Evolutionary conservation across 1,139 yeast genomes (phyloP).

Genomic region (Magnusiomyces sp.): DNA sequence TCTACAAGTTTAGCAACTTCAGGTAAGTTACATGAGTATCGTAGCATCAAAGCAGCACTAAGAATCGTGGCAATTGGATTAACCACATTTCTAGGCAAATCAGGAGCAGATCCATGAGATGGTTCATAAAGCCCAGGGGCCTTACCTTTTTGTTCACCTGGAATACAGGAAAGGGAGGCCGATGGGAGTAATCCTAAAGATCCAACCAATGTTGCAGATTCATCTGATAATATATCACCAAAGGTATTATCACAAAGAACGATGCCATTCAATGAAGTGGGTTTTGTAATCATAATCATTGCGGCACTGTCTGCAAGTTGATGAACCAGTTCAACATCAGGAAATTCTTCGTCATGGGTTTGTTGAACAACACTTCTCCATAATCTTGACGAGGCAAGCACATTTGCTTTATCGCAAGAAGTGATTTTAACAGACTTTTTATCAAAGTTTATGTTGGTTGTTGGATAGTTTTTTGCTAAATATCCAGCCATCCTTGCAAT

Average conservation of each 20-base stretch:
- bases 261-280: conserved; percentile 72
- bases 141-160: conserved; percentile 54
- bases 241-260: conserved; percentile 78
- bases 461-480: conserved; percentile 64
- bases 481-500: conserved; percentile 87
- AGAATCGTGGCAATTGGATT: conserved; percentile 82
- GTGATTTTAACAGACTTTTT: conserved; percentile 36
- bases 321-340: conserved; percentile 62
- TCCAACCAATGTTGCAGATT: conserved; percentile 83
- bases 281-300: conserved; percentile 73
- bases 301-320: conserved; percentile 87
- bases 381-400: conserved; percentile 73
- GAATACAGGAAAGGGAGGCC: conserved; percentile 77
- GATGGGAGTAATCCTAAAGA: conserved; percentile 78
- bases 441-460: conserved; percentile 57
- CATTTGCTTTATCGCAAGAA: conserved; percentile 85
- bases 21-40: conserved; percentile 59
- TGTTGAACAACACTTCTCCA: conserved; percentile 79
- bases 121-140: conserved; percentile 89
- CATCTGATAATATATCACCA: conserved; percentile 83
- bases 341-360: conserved; percentile 65
- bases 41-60: conserved; percentile 81
- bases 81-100: conserved; percentile 65
- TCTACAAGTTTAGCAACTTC: conserved; percentile 69
- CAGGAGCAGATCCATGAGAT: conserved; percentile 93